Conservation (phyloP, 257 asterid genomes). For the Asclepias syriaca region DNA sequence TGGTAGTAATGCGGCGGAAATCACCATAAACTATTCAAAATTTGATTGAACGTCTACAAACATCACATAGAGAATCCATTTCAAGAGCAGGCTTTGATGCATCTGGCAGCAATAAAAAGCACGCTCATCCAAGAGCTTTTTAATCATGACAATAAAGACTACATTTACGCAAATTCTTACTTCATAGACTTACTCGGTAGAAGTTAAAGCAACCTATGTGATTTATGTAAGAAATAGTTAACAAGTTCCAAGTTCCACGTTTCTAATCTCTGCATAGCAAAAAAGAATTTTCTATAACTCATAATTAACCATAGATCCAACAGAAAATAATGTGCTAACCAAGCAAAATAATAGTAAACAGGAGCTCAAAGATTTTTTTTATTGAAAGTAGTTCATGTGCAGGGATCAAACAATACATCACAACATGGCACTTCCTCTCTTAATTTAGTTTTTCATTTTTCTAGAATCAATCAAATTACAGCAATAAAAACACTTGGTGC, state of each 20-base stretch:
- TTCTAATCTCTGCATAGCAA: conserved; percentile 5
- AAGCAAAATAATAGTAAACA: neutral
- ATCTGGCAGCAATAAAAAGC: neutral
- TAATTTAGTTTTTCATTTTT: neutral
- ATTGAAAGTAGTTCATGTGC: neutral
- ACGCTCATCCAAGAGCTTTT: neutral
- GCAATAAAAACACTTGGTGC: neutral
- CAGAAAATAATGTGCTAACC: neutral
- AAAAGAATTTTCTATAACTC: neutral
- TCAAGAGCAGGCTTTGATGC: neutral
- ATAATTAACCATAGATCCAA: neutral
- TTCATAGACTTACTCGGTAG: neutral
- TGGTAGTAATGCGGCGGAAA: neutral
- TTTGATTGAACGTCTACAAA: neutral
- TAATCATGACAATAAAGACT: no score
- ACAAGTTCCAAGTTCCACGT: neutral
- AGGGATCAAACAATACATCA: neutral
- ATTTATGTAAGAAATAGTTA: neutral
- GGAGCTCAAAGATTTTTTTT: neutral
- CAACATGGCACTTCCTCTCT: neutral
- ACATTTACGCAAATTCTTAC: neutral
- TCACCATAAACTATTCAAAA: neutral
- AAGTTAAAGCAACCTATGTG: neutral
- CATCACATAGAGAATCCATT: neutral
- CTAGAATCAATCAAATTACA: neutral